Percentiles rank a stretch among this genome's conserved stretches.
Conservation (phyloP, 2,329 filamentous ascomycete genomes). For the Coniella vitis region DNA sequence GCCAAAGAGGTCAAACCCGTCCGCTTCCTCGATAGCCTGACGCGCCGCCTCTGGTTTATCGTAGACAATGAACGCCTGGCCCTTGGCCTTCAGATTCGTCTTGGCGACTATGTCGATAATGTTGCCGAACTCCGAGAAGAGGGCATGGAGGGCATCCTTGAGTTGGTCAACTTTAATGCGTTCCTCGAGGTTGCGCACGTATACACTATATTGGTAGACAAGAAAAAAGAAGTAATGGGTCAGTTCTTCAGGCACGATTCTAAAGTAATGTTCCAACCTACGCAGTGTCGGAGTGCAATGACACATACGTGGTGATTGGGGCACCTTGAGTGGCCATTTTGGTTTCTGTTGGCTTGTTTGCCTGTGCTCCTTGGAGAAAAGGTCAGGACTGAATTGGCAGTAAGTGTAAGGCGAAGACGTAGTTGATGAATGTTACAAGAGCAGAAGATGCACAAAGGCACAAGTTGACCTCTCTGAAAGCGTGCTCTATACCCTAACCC, state of each 20-base stretch:
- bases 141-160: conserved; percentile 62
- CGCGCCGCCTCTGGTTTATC: conserved; percentile 72
- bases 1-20: conserved; percentile 88
- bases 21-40: conserved; percentile 77
- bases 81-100: conserved; percentile 83
- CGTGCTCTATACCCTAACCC: no score
- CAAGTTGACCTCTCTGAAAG: neutral
- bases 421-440: no score
- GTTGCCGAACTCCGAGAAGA: conserved; percentile 85
- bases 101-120: conserved; percentile 67
- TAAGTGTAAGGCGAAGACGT: neutral
- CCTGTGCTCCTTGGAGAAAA: no score
- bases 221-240: conserved; percentile 24
- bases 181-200: conserved; percentile 84
- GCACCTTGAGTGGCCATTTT: conserved; percentile 32
- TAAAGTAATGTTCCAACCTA: conserved; percentile 17
- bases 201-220: conserved; percentile 43
- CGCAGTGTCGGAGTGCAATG: conserved; percentile 63
- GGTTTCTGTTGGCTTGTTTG: neutral
- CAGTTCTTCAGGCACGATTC: conserved; percentile 8
- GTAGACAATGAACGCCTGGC: conserved; percentile 93
- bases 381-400: no score
- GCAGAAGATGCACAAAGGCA: neutral
- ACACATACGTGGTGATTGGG: conserved; percentile 63
- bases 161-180: conserved; percentile 75